Conservation (phyloP, 192 early-diverging fungal species). For the Mortierella antarctica region DNA sequence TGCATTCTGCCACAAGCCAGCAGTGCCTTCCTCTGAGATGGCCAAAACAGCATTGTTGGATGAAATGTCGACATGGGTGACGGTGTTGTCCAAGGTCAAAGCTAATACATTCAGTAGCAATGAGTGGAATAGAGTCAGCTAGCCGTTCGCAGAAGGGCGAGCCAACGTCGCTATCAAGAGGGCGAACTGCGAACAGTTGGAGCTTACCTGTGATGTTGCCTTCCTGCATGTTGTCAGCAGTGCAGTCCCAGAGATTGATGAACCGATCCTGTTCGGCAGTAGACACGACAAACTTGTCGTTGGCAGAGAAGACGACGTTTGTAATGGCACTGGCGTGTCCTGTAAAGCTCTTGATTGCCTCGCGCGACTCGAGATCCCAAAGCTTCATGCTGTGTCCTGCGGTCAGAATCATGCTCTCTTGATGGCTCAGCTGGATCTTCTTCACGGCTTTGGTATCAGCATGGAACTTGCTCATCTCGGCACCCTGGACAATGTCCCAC, state of each 20-base stretch:
- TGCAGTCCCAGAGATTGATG: constrained; percentile 67
- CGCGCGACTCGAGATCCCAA: constrained; percentile 59
- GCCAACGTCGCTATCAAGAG: background rate
- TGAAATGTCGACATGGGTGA: constrained; percentile 59
- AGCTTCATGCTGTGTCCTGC: constrained; percentile 67
- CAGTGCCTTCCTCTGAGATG: constrained; percentile 64
- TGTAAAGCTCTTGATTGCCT: constrained; percentile 62
- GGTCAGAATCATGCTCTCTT: constrained; percentile 61
- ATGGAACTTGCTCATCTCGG: constrained; percentile 63
- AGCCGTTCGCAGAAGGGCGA: background rate
- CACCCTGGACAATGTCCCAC: constrained; percentile 64
- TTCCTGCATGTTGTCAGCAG: constrained; percentile 48
- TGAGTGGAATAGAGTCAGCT: background rate
- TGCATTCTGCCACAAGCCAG: constrained; percentile 63
- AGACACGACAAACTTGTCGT: constrained; percentile 60
- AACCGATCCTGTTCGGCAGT: constrained; percentile 64
- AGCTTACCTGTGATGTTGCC: constrained; percentile 55
- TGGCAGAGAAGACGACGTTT: constrained; percentile 58
- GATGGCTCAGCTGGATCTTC: constrained; percentile 60
- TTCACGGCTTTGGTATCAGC: constrained; percentile 59
- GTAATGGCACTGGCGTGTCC: constrained; percentile 64
- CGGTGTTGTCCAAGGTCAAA: constrained; percentile 61
- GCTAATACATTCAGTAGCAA: constrained; percentile 20
- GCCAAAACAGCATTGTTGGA: constrained; percentile 57
- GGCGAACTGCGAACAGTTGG: background rate